Evolutionary conservation across 306 rosid genomes (phyloP).

Genomic region (Medicago arabica): DNA sequence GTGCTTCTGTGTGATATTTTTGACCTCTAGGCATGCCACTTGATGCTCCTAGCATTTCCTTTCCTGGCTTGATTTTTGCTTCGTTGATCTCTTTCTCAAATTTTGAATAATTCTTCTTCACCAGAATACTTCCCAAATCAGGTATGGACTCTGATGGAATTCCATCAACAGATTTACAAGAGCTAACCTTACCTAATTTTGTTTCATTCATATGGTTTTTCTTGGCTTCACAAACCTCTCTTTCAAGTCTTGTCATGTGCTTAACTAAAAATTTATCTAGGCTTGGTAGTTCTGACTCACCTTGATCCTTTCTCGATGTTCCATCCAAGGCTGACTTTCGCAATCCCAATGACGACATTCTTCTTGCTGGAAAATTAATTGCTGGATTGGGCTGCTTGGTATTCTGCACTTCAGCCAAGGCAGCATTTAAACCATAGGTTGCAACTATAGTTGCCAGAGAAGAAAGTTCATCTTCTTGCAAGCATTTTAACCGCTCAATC

Average conservation of each 20-base stretch:
- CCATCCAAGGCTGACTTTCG: constrained; percentile 52
- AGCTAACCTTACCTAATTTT: constrained; percentile 43
- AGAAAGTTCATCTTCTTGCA: constrained; percentile 87
- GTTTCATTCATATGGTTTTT: constrained; percentile 53
- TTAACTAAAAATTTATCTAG: constrained; percentile 87
- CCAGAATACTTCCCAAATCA: constrained; percentile 61
- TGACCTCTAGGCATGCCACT: constrained; percentile 34
- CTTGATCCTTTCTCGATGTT: constrained; percentile 57
- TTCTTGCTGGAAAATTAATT: constrained; percentile 47
- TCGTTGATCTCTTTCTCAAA: constrained; percentile 58
- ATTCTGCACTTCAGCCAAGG: constrained; percentile 72
- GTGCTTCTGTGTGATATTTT: constrained; percentile 61
- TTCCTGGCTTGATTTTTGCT: constrained; percentile 46
- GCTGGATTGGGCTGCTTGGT: constrained; percentile 56
- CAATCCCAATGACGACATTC: constrained; percentile 54
- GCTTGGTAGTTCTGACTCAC: constrained; percentile 73
- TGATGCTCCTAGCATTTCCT: constrained; percentile 43
- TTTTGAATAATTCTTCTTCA: constrained; percentile 54
- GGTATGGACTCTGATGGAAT: constrained; percentile 48
- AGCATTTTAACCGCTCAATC: constrained; percentile 80
- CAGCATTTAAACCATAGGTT: constrained; percentile 89
- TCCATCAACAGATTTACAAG: constrained; percentile 42
- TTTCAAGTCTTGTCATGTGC: constrained; percentile 84
- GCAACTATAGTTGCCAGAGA: constrained; percentile 95
- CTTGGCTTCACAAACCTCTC: constrained; percentile 86